A percentile compares a stretch with the other conserved stretches of the same genome.
Conservation (phyloP, 805 yeast species). For the Zygoascus biomembranicola region DNA sequence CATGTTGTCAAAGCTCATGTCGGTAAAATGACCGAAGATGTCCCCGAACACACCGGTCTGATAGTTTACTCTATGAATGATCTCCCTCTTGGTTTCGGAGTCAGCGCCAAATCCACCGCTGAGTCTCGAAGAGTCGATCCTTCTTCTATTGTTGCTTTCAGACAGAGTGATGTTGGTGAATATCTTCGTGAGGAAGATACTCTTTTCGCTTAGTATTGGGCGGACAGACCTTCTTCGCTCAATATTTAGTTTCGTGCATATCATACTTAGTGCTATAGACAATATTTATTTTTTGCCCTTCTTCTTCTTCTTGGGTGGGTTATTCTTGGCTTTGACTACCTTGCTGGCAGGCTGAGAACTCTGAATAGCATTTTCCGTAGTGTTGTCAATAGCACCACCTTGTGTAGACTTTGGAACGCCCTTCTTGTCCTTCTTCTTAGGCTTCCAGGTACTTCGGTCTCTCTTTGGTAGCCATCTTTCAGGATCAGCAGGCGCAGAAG, state of each 20-base stretch:
- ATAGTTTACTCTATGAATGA: slow-evolving; percentile 84
- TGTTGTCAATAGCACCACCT: slow-evolving; percentile 46
- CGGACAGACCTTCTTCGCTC: not conserved
- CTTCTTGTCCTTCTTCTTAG: slow-evolving; percentile 58
- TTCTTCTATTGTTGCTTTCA: slow-evolving; percentile 86
- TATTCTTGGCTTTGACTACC: slow-evolving; percentile 5
- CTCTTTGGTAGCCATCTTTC: slow-evolving; percentile 92
- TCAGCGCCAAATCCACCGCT: slow-evolving; percentile 81
- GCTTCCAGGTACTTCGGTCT: slow-evolving; percentile 76
- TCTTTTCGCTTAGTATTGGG: slow-evolving; percentile 53
- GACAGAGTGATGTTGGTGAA: slow-evolving; percentile 98
- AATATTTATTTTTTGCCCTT: slow-evolving; percentile 25
- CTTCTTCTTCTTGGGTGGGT: slow-evolving; percentile 26
- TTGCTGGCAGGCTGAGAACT: slow-evolving; percentile 5
- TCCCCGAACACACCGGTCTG: slow-evolving; percentile 97
- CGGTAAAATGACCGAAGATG: slow-evolving; percentile 94
- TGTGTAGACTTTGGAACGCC: slow-evolving; percentile 40
- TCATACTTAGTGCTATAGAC: not conserved
- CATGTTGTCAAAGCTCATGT: slow-evolving; percentile 94
- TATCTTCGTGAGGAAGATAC: slow-evolving; percentile 97
- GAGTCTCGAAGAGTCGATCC: slow-evolving; percentile 88
- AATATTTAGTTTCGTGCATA: not conserved
- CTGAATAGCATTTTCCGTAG: slow-evolving; percentile 13
- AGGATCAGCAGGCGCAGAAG: slow-evolving; percentile 38
- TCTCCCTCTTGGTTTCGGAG: slow-evolving; percentile 91